A percentile compares a stretch with the other conserved stretches of the same genome.
These are phyloP conservation scores for Hypoxylon sp. DNA, from an alignment of 2,329 filamentous ascomycete genomes.

Conservation along the genomic window DNA sequence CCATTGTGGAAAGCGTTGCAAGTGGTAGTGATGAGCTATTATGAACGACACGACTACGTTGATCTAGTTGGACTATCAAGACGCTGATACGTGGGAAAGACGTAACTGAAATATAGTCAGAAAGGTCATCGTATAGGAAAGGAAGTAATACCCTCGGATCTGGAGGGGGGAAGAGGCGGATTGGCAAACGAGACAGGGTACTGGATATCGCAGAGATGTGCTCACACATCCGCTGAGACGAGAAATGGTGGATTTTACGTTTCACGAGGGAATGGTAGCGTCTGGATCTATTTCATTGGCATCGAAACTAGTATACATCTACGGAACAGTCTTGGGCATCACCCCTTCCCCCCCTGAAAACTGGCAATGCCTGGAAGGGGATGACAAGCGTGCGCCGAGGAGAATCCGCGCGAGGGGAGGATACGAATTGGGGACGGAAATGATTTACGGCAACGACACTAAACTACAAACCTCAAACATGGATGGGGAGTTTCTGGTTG, in stretches of 20 bases:
- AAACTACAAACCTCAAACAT: slow-evolving; percentile 27
- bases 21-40: slow-evolving; percentile 84
- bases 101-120: not conserved
- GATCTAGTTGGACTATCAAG: not conserved
- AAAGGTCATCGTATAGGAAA: slow-evolving; percentile 4
- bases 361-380: not conserved
- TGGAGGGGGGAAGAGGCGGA: not conserved
- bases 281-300: slow-evolving; percentile 12
- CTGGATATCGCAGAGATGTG: slow-evolving; percentile 6
- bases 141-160: not conserved
- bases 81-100: not conserved
- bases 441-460: slow-evolving; percentile 7
- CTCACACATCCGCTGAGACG: slow-evolving; percentile 15
- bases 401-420: not conserved
- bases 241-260: slow-evolving; percentile 28
- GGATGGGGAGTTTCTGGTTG: slow-evolving; percentile 34
- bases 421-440: not conserved
- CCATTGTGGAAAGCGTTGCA: slow-evolving; percentile 84
- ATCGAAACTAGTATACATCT: slow-evolving; percentile 4
- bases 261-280: slow-evolving; percentile 33
- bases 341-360: not conserved
- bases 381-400: not conserved
- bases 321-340: not conserved
- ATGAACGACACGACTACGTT: slow-evolving; percentile 55
- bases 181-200: not conserved